phyloP scores from a whole-genome alignment of 768 basidiomycete genomes.

The Serendipita indica region DNA sequence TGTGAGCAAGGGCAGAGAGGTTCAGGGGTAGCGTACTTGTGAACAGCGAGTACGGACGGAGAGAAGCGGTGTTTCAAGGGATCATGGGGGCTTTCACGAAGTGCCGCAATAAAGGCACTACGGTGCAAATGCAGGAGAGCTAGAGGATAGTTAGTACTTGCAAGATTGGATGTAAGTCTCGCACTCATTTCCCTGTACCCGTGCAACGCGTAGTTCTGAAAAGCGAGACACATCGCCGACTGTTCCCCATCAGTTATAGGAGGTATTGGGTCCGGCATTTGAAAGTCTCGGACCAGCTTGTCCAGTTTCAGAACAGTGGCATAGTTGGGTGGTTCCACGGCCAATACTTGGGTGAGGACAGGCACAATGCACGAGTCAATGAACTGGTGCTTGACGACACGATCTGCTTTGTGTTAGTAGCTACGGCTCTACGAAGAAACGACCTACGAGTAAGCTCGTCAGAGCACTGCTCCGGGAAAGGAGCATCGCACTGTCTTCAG shows the following conservation, averaged over 20 bases:
- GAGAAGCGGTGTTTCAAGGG: constrained; percentile 57
- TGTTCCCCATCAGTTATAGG: background rate
- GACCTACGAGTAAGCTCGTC: background rate
- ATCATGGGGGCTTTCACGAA: constrained; percentile 45
- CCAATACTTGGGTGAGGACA: constrained; percentile 14
- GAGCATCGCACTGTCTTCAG: background rate
- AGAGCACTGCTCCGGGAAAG: background rate
- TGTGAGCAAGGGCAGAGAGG: constrained; percentile 35
- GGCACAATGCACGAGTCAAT: constrained; percentile 11
- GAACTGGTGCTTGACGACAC: constrained; percentile 9
- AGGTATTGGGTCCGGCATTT: constrained; percentile 24
- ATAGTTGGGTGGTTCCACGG: constrained; percentile 14
- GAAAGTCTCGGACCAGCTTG: constrained; percentile 17
- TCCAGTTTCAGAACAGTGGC: constrained; percentile 14
- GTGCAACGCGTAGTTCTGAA: constrained; percentile 3
- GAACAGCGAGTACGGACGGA: constrained; percentile 52
- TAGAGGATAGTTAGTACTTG: background rate
- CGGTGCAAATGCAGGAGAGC: constrained; percentile 18
- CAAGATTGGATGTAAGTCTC: background rate
- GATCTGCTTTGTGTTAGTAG: background rate
- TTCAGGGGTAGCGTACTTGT: constrained; percentile 51
- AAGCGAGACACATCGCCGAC: background rate
- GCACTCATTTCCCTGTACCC: constrained; percentile 8
- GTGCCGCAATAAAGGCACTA: constrained; percentile 61
- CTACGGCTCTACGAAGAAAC: background rate